phyloP scores from a whole-genome alignment of 306 rosid species.

The Comarum palustre region DNA sequence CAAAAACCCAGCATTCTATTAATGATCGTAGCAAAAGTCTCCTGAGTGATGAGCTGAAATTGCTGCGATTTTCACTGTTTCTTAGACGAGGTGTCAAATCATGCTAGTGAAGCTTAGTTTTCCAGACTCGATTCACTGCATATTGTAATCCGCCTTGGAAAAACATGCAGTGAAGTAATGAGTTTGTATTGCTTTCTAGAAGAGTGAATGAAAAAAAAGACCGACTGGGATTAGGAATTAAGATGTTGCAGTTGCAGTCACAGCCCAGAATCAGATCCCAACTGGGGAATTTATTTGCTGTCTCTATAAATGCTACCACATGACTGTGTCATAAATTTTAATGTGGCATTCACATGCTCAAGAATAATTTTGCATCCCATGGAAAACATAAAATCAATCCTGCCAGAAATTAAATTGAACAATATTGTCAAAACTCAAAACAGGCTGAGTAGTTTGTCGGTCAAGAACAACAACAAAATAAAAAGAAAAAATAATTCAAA shows the following conservation, averaged over 20 bases:
- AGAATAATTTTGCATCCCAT: neutral
- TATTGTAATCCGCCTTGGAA: neutral
- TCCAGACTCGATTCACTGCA: neutral
- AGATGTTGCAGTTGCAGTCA: neutral
- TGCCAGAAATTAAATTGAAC: neutral
- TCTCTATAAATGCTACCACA: conserved; percentile 33
- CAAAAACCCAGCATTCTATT: neutral
- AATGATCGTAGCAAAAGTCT: neutral
- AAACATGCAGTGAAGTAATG: neutral
- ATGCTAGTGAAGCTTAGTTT: neutral
- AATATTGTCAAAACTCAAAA: neutral
- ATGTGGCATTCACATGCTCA: conserved; percentile 24
- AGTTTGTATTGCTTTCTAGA: neutral
- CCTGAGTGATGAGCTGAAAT: neutral
- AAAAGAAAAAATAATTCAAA: too few relatives aligned
- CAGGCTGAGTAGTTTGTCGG: neutral
- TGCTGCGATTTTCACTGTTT: neutral
- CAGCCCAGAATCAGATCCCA: neutral
- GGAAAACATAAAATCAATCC: neutral
- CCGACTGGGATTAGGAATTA: neutral
- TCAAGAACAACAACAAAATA: neutral
- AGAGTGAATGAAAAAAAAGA: neutral
- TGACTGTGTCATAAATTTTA: conserved; percentile 24
- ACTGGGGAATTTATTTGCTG: neutral
- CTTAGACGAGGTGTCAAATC: neutral